Base-by-base conservation (phyloP, 148 eudicot species). In the Arctostaphylos glauca region DNA sequence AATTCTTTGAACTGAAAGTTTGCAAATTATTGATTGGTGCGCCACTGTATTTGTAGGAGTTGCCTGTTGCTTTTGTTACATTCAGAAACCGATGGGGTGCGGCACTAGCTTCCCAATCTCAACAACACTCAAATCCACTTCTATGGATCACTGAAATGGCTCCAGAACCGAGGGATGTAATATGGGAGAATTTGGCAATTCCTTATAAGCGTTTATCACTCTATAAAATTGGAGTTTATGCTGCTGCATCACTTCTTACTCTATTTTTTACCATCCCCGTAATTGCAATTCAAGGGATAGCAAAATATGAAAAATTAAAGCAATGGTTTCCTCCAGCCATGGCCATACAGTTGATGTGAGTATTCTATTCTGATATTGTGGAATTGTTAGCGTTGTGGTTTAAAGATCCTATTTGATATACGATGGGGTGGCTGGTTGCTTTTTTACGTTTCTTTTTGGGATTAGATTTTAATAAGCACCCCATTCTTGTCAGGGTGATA, bases 251-350 rank as follows among this genome's bases (percentile, higher is more conserved):
- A 60, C 93, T 95, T 78, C 92, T 95, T 82, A 95, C 98, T 9
- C 84, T 95, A 80, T 95, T 95, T 88, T 95, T 95, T 78, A 87
- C 94, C 49, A 87, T 91, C 23, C 98, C 98, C 23, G 98, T 95
- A 9, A 87, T 97, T 68, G 97, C 95, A 46, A 94, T 95, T 85
- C 98, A 95, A 83, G 98, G 98, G 79, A 89, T 95, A 31, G 98
- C 98, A 38, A 92, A 95, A 81, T 95, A 85, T 85, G 97, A 95
- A 81, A 93, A 83, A 81, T 66, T 95, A 76, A 91, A 80, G 88
- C 90, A 92, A 86, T 95, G 98, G 98, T 95, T 95, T 84, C 98
- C 98, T 83, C 97, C 98, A 59, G 98, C 93, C 21, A 91, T 88
- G 90, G 98, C 98, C 44, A 64, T 95, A 75, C 88, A 91, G 55